These are phyloP conservation scores for Scenedesmus sp. DNA, from an alignment of 163 green algal genomes.

Conservation along the genomic window DNA sequence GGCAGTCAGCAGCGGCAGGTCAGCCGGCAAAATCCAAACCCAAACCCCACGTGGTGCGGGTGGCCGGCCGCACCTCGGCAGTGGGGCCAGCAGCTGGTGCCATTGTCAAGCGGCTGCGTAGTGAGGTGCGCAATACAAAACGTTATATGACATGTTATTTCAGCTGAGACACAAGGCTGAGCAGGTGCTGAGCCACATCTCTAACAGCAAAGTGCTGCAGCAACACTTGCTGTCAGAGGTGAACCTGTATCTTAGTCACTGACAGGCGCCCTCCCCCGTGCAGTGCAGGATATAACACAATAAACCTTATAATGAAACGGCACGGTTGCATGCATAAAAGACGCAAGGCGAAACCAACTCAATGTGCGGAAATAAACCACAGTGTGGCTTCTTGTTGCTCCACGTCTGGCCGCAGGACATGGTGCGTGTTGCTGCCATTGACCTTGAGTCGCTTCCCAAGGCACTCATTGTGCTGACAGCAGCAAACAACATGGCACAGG, in stretches of 20 bases:
- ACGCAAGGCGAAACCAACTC: no score
- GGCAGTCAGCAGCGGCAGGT: not conserved
- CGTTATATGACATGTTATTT: no score
- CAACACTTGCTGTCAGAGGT: not conserved
- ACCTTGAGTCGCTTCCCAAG: conserved; percentile 27
- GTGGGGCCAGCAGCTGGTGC: conserved; percentile 16
- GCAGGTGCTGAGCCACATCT: not conserved
- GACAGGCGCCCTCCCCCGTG: no score
- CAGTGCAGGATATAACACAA: no score
- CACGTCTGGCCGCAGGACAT: conserved; percentile 16
- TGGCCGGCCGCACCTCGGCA: conserved; percentile 37
- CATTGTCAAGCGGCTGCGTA: conserved; percentile 34
- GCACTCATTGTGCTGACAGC: conserved; percentile 30
- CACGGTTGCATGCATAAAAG: no score
- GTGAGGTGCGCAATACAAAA: conserved; percentile 14
- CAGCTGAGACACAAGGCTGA: no score
- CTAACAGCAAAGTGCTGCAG: not conserved
- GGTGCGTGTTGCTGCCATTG: conserved; percentile 46
- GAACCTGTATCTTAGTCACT: not conserved
- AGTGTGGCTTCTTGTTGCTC: not conserved
- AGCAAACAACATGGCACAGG: conserved; percentile 40
- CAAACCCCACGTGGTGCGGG: conserved; percentile 26
- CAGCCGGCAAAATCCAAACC: not conserved
- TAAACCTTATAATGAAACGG: no score
- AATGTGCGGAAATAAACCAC: not conserved